Base-by-base conservation (phyloP, 768 basidiomycete species). In the Trametes sanguinea region DNA sequence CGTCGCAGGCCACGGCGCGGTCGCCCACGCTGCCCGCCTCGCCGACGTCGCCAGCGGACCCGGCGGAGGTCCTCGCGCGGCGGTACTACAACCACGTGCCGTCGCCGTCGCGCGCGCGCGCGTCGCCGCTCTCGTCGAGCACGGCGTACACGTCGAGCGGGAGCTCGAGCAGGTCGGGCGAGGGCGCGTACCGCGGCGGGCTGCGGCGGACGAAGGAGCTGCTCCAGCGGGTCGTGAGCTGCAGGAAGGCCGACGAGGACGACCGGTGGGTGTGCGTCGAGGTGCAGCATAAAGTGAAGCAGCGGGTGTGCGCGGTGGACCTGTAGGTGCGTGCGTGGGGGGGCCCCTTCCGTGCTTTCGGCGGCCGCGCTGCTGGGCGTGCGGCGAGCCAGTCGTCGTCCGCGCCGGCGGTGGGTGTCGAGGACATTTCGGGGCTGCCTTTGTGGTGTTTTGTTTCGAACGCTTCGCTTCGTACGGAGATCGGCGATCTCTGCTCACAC, bases 191-290 rank as follows among this genome's bases (percentile, higher is more conserved):
- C 47, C 43, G 51, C 44, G 33, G 27, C 13, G 60, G 57, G 54
- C 45, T 64, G n/a, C 60, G 55, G 30, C 66, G 60, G 10, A 65
- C 66, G 47, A 63, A 64, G 61, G 57, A 65, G 22, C 46, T 68
- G 51, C 63, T 68, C 22, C 58, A 66, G 47, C 65, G 68, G 8
- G 66, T 71, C 27, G 66, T 66, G 30, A 61, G 51, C 61, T 68
- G 70, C 58, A 57, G 61, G 43, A 69, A 65, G 62, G 58, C 63
- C 45, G 66, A 69, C 55, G 64, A 63, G 22, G 64, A 64, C 53
- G 71, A 72, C 22, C 54, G 65, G 47, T 74, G 73, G 73, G 69
- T 74, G 40, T 69, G 65, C 51, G 70, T 74, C 22, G 73, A 74
- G 61, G 70, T 74, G 56, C 65, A 64, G 44, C 73, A 70, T 37